phyloP scores from a whole-genome alignment of 495 filamentous ascomycete species.

The Penicillium waksmanii region DNA sequence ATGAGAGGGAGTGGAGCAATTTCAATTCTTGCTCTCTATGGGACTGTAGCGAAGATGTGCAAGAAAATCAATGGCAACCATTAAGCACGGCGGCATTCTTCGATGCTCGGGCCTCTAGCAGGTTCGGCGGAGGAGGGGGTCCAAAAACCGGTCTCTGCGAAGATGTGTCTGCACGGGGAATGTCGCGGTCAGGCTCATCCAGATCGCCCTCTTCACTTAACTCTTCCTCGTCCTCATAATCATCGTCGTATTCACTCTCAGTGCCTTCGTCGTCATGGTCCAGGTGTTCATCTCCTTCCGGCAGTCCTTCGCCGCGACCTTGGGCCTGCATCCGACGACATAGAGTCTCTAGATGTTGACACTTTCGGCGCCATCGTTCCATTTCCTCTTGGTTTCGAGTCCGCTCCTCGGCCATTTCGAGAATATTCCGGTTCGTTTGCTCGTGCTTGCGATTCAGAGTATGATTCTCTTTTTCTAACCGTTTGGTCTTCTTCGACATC shows the following conservation, averaged over 20 bases:
- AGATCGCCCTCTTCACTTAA: constrained; percentile 71
- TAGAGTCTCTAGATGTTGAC: constrained; percentile 88
- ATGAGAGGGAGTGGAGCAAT: not conserved
- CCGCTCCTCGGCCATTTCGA: constrained; percentile 97
- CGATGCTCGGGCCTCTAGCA: constrained; percentile 50
- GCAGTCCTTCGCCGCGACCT: constrained; percentile 68
- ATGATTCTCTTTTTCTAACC: constrained; percentile 94
- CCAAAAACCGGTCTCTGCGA: constrained; percentile 55
- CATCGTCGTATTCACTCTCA: constrained; percentile 70
- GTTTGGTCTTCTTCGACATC: constrained; percentile 99
- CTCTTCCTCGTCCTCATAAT: constrained; percentile 70
- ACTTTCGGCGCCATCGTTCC: constrained; percentile 82
- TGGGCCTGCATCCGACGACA: constrained; percentile 94
- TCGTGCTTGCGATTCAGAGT: constrained; percentile 91
- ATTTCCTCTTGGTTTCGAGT: constrained; percentile 79
- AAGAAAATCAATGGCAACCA: constrained; percentile 43
- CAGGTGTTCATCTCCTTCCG: constrained; percentile 50
- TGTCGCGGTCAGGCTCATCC: constrained; percentile 51
- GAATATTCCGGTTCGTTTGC: constrained; percentile 89
- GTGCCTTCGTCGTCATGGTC: constrained; percentile 73
- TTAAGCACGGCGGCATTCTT: constrained; percentile 51
- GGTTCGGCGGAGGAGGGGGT: constrained; percentile 59
- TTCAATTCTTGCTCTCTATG: constrained; percentile 3
- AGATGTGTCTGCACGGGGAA: constrained; percentile 35
- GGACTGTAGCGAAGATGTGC: not conserved